Percentiles rank a stretch among this genome's conserved stretches.
Evolutionary conservation across 345 rosid genomes (phyloP).

Genomic region (Sisymbrium altissimum): DNA sequence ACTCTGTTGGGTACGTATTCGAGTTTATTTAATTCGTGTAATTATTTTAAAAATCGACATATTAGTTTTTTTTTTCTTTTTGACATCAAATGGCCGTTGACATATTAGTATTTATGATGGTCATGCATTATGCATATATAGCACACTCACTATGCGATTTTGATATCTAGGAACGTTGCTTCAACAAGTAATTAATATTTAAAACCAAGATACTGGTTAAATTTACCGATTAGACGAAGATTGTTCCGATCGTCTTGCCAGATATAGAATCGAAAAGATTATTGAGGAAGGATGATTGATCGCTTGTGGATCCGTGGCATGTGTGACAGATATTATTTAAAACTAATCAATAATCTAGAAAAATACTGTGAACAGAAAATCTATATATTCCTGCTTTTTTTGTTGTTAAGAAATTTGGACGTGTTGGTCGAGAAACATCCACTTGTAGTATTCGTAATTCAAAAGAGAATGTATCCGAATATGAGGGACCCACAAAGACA

Average conservation of each 20-base stretch:
- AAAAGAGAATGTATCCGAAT: conserved; percentile 27
- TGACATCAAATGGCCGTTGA: no score
- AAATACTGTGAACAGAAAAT: conserved; percentile 9
- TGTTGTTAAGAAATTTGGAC: conserved; percentile 20
- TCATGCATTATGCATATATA: not conserved
- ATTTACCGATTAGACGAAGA: not conserved
- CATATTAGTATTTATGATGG: not conserved
- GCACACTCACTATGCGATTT: not conserved
- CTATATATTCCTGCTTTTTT: not conserved
- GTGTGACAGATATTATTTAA: not conserved
- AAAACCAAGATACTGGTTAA: not conserved
- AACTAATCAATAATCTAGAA: not conserved
- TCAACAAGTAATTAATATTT: not conserved
- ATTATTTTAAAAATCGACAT: no score
- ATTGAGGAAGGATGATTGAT: conserved; percentile 3
- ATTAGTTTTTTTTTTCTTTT: no score
- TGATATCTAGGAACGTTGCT: not conserved
- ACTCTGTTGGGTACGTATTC: not conserved
- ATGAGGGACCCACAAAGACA: conserved; percentile 2
- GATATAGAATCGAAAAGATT: conserved; percentile 3
- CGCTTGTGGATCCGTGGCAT: conserved; percentile 16
- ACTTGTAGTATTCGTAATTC: conserved; percentile 22
- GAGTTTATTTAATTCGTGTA: no score
- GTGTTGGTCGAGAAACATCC: conserved; percentile 28
- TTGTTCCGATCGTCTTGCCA: not conserved